These are phyloP conservation scores for Rhodamnia rubescens DNA, from an alignment of 345 rosid species.

Conservation along the genomic window DNA sequence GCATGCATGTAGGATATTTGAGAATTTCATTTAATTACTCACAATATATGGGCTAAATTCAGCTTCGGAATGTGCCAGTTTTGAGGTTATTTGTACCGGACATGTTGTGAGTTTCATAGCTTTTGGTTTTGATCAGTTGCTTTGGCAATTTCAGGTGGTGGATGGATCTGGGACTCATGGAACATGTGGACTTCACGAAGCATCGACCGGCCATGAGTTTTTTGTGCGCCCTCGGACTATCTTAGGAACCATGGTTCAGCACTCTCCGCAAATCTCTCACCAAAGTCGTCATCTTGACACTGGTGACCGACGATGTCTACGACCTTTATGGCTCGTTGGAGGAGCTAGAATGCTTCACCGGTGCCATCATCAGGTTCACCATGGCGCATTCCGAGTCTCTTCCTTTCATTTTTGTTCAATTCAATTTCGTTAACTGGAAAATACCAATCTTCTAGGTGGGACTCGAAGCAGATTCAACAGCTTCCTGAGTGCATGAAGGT, in stretches of 20 bases:
- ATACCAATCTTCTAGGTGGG: slow-evolving; percentile 21
- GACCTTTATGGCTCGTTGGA: slow-evolving; percentile 38
- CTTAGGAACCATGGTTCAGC: slow-evolving; percentile 11
- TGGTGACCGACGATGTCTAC: slow-evolving; percentile 37
- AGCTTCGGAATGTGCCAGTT: not conserved
- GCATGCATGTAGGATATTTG: too few species aligned
- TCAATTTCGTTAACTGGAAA: not conserved
- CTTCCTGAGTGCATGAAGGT: slow-evolving; percentile 28
- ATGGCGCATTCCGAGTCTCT: not conserved
- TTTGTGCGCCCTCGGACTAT: slow-evolving; percentile 29
- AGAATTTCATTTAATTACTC: too few species aligned
- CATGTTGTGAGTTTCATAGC: not conserved
- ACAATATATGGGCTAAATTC: not conserved
- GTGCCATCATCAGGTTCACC: slow-evolving; percentile 23
- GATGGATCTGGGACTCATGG: slow-evolving; percentile 23
- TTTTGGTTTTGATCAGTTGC: not conserved
- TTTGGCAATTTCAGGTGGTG: slow-evolving; percentile 28
- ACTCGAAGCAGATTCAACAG: slow-evolving; percentile 2
- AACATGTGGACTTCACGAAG: slow-evolving; percentile 25
- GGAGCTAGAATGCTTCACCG: slow-evolving; percentile 31
- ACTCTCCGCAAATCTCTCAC: slow-evolving; percentile 30
- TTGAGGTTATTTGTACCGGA: not conserved
- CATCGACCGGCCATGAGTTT: slow-evolving; percentile 38
- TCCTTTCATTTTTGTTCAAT: not conserved
- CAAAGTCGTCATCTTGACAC: slow-evolving; percentile 19